Evolutionary conservation across 2,329 filamentous ascomycete genomes (phyloP).

Genomic region (Talaromyces sp.): DNA sequence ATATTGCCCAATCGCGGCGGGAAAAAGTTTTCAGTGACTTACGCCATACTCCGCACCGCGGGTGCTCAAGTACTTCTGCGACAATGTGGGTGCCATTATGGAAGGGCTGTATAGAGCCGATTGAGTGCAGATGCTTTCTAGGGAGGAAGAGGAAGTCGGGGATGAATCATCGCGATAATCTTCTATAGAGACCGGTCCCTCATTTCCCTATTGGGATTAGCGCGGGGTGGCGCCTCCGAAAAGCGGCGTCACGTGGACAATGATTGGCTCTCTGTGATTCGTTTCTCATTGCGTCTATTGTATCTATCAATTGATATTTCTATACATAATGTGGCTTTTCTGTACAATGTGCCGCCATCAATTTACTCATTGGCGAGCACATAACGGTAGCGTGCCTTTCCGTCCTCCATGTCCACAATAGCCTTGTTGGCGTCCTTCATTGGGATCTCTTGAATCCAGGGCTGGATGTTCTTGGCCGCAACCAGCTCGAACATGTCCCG

Average conservation of each 20-base stretch:
- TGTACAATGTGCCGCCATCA: neutral
- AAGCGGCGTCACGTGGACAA: conserved; percentile 31
- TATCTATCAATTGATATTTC: neutral
- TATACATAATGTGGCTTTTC: conserved; percentile 8
- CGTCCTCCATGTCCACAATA: conserved; percentile 48
- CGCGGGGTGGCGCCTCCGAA: conserved; percentile 24
- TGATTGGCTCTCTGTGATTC: conserved; percentile 6
- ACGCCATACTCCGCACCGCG: conserved; percentile 37
- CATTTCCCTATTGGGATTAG: conserved; percentile 22
- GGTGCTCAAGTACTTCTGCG: conserved; percentile 38
- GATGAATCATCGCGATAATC: conserved; percentile 26
- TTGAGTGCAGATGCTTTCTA: conserved; percentile 4
- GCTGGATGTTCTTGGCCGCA: conserved; percentile 41
- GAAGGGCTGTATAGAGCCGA: neutral
- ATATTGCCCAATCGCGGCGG: neutral
- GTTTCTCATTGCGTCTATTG: neutral
- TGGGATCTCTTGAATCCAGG: conserved; percentile 47
- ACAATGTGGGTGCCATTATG: conserved; percentile 28
- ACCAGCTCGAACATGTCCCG: conserved; percentile 49
- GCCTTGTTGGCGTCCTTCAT: conserved; percentile 50
- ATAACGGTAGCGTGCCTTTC: conserved; percentile 51
- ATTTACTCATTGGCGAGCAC: conserved; percentile 46
- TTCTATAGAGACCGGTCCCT: neutral
- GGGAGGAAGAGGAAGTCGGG: neutral
- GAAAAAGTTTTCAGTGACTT: conserved; percentile 10